phyloP scores from a whole-genome alignment of 2,329 filamentous ascomycete genomes.

The Ceratocystis albifundus region DNA sequence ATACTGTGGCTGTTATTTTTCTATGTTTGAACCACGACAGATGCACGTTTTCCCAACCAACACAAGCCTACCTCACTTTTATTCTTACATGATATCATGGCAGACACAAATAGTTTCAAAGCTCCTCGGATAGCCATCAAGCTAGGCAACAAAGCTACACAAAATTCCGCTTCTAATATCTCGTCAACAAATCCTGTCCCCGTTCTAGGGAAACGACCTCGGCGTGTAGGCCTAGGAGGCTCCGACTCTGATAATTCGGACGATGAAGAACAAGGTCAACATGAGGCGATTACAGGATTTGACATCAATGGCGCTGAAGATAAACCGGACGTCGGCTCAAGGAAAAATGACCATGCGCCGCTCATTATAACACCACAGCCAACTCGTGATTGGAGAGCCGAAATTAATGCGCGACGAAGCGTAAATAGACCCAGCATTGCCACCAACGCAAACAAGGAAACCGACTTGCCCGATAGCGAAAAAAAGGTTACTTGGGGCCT shows the following conservation, averaged over 20 bases:
- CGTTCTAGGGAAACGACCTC: constrained; percentile 23
- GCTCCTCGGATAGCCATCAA: constrained; percentile 24
- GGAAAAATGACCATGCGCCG: constrained; percentile 15
- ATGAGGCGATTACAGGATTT: constrained; percentile 21
- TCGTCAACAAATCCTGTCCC: constrained; percentile 16
- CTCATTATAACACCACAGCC: constrained; percentile 22
- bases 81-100: constrained; percentile 15
- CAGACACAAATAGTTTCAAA: constrained; percentile 13
- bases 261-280: constrained; percentile 13
- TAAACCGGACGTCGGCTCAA: background rate
- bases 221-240: constrained; percentile 19
- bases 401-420: constrained; percentile 19
- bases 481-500: constrained; percentile 47
- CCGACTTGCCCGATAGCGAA: constrained; percentile 35
- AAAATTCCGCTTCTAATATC: constrained; percentile 10
- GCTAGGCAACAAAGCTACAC: constrained; percentile 19
- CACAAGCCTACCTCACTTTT: background rate
- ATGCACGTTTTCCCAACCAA: background rate
- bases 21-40: background rate
- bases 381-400: constrained; percentile 20
- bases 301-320: constrained; percentile 12
- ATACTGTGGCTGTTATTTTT: background rate
- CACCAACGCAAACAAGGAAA: background rate
- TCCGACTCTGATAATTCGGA: constrained; percentile 24
- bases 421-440: background rate